A percentile compares a stretch with the other conserved stretches of the same genome.
phyloP scores from a whole-genome alignment of 306 rosid species.

The Begonia masoniana region DNA sequence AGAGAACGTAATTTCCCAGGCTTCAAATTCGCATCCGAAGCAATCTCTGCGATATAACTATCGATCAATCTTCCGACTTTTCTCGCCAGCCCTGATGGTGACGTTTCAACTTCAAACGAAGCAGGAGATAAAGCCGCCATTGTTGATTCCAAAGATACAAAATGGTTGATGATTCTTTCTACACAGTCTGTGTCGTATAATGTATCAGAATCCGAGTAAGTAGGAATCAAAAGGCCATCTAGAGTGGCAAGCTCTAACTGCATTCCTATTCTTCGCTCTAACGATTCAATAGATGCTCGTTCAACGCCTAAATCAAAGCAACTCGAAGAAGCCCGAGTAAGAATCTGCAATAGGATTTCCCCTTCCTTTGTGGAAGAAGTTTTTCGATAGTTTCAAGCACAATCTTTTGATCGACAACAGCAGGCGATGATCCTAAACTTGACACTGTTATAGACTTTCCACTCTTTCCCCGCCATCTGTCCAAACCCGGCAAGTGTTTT shows the following conservation, averaged over 20 bases:
- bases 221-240: constrained; percentile 74
- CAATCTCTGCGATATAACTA: constrained; percentile 44
- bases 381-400: constrained; percentile 66
- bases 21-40: constrained; percentile 42
- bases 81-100: constrained; percentile 38
- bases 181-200: constrained; percentile 68
- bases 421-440: constrained; percentile 71
- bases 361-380: constrained; percentile 82
- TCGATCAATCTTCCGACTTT: constrained; percentile 53
- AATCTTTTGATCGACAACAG: constrained; percentile 54
- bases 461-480: constrained; percentile 71
- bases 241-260: constrained; percentile 85
- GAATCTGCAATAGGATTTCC: constrained; percentile 70
- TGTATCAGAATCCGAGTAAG: constrained; percentile 69
- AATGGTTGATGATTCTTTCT: constrained; percentile 54
- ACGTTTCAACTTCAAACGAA: constrained; percentile 37
- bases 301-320: constrained; percentile 58
- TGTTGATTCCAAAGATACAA: constrained; percentile 35
- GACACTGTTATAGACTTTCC: constrained; percentile 55
- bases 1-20: constrained; percentile 27
- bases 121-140: constrained; percentile 56
- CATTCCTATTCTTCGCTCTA: constrained; percentile 80
- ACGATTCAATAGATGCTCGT: constrained; percentile 46
- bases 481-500: constrained; percentile 82
- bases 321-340: constrained; percentile 87